Base-by-base conservation (phyloP, 2,329 filamentous ascomycete species). In the Moelleriella libera region DNA sequence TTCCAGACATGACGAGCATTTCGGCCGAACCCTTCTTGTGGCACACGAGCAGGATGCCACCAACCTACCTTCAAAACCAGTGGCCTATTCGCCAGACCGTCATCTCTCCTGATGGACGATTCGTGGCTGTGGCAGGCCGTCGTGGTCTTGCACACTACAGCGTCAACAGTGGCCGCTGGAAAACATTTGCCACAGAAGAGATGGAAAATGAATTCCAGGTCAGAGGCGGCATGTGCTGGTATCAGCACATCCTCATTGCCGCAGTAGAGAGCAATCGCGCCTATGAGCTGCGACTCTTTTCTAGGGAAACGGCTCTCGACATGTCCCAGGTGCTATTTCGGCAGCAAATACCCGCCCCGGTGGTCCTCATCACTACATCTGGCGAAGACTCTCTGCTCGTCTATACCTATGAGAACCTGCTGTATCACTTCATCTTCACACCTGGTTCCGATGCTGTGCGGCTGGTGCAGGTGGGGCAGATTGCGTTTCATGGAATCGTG, bases 151-250 rank as follows among this genome's bases (percentile, higher is more conserved):
- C 90, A 8, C 92, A 98, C 63, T 98, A 98, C 65, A 97, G 92
- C 58, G 80, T 96, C 51, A 85, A 85, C 54, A 97, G 90, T 60
- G 87, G 90, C 30, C 78, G 92, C 49, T 98, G 92, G 92, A 96
- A 94, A 62, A 94, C 85, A 0, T 98, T 98, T 61, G 76, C 83
- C 45, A 88, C 89, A 56, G 76, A 82, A 30, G 78, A 76, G 31
- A 76, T 83, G 58, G 92, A 97, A 63, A 88, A 89, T 56, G 87
- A 89, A 52, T 98, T 98, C 60, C 80, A 88, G 29, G 87, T 98
- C 11, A 76, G 89, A 52, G 92, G 92, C 45, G 92, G 92, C 6
- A 95, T 98, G 89, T 97, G 90, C 62, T 98, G 92, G 92, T 89
- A 94, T 60, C 88, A 94, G 54, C 90, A 98, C 64, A 85, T 97